phyloP scores from a whole-genome alignment of 768 basidiomycete species.

The Leccinum obscurum region DNA sequence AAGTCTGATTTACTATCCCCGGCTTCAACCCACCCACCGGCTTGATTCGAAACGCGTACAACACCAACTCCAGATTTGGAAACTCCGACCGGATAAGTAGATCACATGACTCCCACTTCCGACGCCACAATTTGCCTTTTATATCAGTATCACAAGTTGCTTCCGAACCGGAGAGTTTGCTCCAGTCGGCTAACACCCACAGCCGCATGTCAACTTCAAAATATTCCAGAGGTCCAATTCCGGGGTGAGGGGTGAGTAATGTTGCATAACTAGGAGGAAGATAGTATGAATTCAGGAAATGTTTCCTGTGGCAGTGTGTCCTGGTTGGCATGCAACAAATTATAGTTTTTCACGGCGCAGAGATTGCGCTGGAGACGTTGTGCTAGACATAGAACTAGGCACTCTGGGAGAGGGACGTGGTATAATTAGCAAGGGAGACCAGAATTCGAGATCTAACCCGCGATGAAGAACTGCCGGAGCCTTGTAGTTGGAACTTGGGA shows the following conservation, averaged over 20 bases:
- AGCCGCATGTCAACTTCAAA: constrained; percentile 13
- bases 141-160: constrained; percentile 7
- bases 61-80: constrained; percentile 15
- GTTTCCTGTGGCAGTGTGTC: background rate
- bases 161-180: constrained; percentile 20
- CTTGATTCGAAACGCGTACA: constrained; percentile 16
- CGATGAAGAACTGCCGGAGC: background rate
- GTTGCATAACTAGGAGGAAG: background rate
- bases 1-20: constrained; percentile 8
- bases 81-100: constrained; percentile 15
- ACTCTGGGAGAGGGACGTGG: background rate
- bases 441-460: background rate
- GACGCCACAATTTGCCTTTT: constrained; percentile 16
- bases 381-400: background rate
- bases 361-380: constrained; percentile 6
- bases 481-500: too few relatives aligned
- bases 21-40: background rate
- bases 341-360: background rate
- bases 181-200: constrained; percentile 22
- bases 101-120: constrained; percentile 17
- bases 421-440: background rate
- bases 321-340: background rate
- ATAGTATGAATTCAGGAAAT: background rate
- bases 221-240: background rate
- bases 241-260: too few relatives aligned